A percentile compares a stretch with the other conserved stretches of the same genome.
Conservation (phyloP, 108 stramenopile genomes). For the Stephanodiscus triporus region DNA sequence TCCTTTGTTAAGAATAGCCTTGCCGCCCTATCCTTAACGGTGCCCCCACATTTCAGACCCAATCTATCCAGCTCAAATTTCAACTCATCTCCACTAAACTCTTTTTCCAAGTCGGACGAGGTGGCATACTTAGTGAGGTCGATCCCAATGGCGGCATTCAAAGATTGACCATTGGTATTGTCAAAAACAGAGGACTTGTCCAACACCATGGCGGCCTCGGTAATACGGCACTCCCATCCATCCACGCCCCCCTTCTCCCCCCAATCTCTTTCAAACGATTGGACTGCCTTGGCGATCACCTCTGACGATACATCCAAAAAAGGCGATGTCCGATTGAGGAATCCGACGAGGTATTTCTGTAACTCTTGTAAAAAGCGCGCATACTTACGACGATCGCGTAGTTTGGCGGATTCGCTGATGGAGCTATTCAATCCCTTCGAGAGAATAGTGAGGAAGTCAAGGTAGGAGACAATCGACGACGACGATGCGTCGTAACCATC, state of each 20-base stretch:
- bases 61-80: constrained; percentile 88
- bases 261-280: constrained; percentile 66
- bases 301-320: constrained; percentile 62
- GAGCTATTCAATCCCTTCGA: constrained; percentile 48
- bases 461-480: constrained; percentile 47
- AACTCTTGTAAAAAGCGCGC: constrained; percentile 64
- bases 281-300: constrained; percentile 51
- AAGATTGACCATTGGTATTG: background rate
- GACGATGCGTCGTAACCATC: constrained; percentile 9
- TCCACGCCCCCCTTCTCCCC: constrained; percentile 56
- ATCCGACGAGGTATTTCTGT: constrained; percentile 68
- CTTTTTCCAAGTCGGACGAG: constrained; percentile 64
- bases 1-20: constrained; percentile 91
- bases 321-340: constrained; percentile 70
- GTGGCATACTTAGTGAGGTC: constrained; percentile 68
- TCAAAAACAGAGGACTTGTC: background rate
- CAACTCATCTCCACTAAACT: constrained; percentile 79
- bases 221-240: constrained; percentile 70
- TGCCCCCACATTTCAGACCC: constrained; percentile 97
- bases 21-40: constrained; percentile 84
- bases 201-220: constrained; percentile 62
- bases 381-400: constrained; percentile 80
- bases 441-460: constrained; percentile 59
- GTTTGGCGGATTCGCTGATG: constrained; percentile 61
- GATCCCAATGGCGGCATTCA: constrained; percentile 36